phyloP scores from a whole-genome alignment of 768 basidiomycete genomes.

The Lactarius vividus region DNA sequence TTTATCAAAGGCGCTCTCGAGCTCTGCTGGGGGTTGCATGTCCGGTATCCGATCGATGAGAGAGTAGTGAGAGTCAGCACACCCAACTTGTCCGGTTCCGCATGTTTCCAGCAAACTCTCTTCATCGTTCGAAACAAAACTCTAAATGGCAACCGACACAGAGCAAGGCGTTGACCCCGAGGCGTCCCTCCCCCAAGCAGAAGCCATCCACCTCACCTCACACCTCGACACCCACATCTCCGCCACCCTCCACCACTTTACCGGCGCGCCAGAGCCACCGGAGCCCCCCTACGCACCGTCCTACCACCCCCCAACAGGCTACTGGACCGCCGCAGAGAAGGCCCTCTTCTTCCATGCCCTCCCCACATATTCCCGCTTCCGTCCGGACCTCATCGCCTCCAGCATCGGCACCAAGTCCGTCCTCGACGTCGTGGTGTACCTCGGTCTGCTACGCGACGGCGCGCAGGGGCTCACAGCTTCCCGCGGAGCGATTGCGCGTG shows the following conservation, averaged over 20 bases:
- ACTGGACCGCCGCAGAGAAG: constrained; percentile 72
- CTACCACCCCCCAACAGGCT: constrained; percentile 33
- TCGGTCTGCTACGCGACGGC: constrained; percentile 45
- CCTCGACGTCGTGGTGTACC: constrained; percentile 65
- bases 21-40: constrained; percentile 6
- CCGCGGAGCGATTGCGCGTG: constrained; percentile 11
- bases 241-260: constrained; percentile 16
- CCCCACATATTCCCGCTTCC: constrained; percentile 60
- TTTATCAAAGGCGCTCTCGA: neutral
- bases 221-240: constrained; percentile 21
- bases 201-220: neutral
- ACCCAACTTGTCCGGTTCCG: neutral
- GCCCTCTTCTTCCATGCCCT: constrained; percentile 69
- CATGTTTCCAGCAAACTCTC: neutral
- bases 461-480: neutral
- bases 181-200: too few relatives aligned
- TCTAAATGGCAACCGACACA: neutral
- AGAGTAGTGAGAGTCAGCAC: neutral
- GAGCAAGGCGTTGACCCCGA: neutral
- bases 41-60: neutral
- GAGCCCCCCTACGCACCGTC: constrained; percentile 30
- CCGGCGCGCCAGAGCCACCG: constrained; percentile 6
- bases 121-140: neutral
- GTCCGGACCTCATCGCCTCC: constrained; percentile 74
- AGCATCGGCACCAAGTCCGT: constrained; percentile 63